Conservation (phyloP, 148 eudicot genomes). For the Persicaria tinctoria region DNA sequence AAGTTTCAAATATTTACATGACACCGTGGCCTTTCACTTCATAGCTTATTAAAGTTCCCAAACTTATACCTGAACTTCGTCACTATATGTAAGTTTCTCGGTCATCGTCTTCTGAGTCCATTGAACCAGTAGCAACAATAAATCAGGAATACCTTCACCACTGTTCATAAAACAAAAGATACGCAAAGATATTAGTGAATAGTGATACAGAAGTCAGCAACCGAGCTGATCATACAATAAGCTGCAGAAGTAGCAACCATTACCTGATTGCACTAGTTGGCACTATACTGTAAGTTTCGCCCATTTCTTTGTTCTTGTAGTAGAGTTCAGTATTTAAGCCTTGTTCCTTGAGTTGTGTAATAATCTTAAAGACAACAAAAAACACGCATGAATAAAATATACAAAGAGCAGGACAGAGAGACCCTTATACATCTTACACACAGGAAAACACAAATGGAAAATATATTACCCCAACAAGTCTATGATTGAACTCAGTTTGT, state of each 20-base stretch:
- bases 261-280: slow-evolving; percentile 97
- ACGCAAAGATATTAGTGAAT: not conserved
- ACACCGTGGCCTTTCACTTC: not conserved
- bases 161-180: slow-evolving; percentile 27
- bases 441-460: not conserved
- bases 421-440: slow-evolving; percentile 1
- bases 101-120: slow-evolving; percentile 86
- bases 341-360: slow-evolving; percentile 83
- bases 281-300: slow-evolving; percentile 84
- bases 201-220: not conserved
- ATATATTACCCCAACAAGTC: slow-evolving; percentile 47
- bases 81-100: slow-evolving; percentile 63
- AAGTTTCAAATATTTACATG: slow-evolving; percentile 5
- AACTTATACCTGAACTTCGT: slow-evolving; percentile 55
- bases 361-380: slow-evolving; percentile 36
- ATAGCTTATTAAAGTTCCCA: not conserved
- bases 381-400: slow-evolving; percentile 1
- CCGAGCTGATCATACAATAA: not conserved
- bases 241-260: not conserved
- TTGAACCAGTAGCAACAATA: slow-evolving; percentile 59
- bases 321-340: slow-evolving; percentile 86
- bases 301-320: slow-evolving; percentile 90
- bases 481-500: slow-evolving; percentile 58
- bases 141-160: slow-evolving; percentile 87
- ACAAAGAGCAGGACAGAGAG: not conserved